Percentiles rank a stretch among this genome's conserved stretches.
Evolutionary conservation across 1,139 yeast species (phyloP).

Genomic region (Pichia sp.): DNA sequence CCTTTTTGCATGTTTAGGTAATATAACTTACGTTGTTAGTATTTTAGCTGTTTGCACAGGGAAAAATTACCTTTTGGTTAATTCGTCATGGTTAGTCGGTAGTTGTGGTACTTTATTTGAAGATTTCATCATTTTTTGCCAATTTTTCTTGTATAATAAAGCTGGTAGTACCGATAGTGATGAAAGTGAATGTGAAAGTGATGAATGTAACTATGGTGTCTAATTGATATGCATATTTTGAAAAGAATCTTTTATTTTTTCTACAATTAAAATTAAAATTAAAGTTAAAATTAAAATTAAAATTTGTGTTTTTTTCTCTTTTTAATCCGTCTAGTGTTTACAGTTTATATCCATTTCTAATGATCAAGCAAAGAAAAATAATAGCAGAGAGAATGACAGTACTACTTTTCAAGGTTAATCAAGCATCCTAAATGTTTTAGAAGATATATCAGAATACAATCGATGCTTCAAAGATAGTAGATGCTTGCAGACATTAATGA

Average conservation of each 20-base stretch:
- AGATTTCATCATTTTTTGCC: constrained; percentile 80
- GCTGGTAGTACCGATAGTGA: constrained; percentile 18
- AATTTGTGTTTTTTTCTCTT: not conserved
- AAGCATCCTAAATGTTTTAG: too few relatives aligned
- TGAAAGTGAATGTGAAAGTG: constrained; percentile 9
- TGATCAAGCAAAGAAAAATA: too few relatives aligned
- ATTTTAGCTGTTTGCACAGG: constrained; percentile 72
- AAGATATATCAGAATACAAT: too few relatives aligned
- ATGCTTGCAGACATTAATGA: too few relatives aligned
- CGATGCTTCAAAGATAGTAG: too few relatives aligned
- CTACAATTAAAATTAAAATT: not conserved
- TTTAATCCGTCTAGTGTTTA: not conserved
- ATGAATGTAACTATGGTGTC: not conserved
- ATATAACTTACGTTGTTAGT: constrained; percentile 79
- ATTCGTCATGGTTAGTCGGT: constrained; percentile 90
- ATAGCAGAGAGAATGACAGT: not conserved
- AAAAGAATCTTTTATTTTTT: not conserved
- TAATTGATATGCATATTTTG: not conserved
- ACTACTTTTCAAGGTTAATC: too few relatives aligned
- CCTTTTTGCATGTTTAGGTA: constrained; percentile 88
- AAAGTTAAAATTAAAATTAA: too few relatives aligned
- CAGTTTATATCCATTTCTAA: too few relatives aligned
- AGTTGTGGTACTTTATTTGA: constrained; percentile 79
- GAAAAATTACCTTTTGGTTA: constrained; percentile 63
- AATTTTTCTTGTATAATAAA: constrained; percentile 70